phyloP scores from a whole-genome alignment of 1,139 yeast genomes.

The Kodamaea ohmeri region DNA sequence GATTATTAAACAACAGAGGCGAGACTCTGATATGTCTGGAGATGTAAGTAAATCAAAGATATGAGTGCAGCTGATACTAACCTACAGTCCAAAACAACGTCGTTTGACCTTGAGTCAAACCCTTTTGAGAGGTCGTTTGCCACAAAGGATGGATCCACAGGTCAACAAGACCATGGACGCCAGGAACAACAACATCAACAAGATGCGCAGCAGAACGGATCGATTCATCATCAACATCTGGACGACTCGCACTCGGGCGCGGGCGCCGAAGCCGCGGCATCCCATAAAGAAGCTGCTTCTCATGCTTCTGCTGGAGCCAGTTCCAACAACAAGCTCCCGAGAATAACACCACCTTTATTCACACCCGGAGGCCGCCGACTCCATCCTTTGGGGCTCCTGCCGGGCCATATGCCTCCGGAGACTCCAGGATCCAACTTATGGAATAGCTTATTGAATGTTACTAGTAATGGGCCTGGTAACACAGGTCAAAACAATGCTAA shows the following conservation, averaged over 20 bases:
- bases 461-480: slow-evolving; percentile 19
- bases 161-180: background rate
- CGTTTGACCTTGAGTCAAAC: slow-evolving; percentile 84
- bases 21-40: slow-evolving; percentile 20
- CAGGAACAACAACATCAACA: background rate
- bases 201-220: background rate
- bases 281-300: slow-evolving; percentile 36
- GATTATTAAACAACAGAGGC: slow-evolving; percentile 4
- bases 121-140: slow-evolving; percentile 97
- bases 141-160: slow-evolving; percentile 31
- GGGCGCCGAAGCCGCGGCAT: slow-evolving; percentile 9
- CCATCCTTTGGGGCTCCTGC: slow-evolving; percentile 53
- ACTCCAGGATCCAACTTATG: slow-evolving; percentile 51
- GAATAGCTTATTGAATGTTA: slow-evolving; percentile 44
- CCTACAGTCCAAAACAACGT: slow-evolving; percentile 35
- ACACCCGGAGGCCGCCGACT: slow-evolving; percentile 63
- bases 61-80: slow-evolving; percentile 10
- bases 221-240: background rate
- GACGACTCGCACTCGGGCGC: background rate
- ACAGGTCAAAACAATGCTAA: background rate
- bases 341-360: slow-evolving; percentile 52
- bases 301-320: slow-evolving; percentile 22
- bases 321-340: slow-evolving; percentile 33
- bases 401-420: slow-evolving; percentile 39
- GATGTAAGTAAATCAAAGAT: slow-evolving; percentile 24